Base-by-base conservation (phyloP, 495 filamentous ascomycete species). In the Penicillium cataractarum region DNA sequence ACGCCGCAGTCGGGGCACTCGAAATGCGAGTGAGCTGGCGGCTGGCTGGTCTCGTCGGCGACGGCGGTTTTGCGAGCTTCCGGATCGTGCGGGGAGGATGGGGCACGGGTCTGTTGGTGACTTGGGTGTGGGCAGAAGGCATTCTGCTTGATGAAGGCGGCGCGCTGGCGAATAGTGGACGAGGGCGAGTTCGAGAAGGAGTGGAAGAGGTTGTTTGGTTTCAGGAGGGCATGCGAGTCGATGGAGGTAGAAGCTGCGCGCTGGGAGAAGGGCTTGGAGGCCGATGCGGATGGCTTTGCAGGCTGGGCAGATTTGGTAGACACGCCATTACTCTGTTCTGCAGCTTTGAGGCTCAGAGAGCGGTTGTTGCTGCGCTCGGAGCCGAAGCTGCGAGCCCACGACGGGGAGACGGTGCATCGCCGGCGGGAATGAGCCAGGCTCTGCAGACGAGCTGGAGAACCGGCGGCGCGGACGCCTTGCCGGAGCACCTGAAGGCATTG, bases 1-100 rank as follows among this genome's bases (percentile, higher is more conserved):
- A 98, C 88, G 21, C 95, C 95, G 67, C 95, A 99, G 77, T 98
- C 95, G 10, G 93, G 92, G 67, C 95, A 99, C 77, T 97, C 96
- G 73, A 94, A 96, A 57, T 88, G 83, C 61, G 97, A 90, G 75
- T 95, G 92, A 9, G 84, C 84, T 4, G 93, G 89, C 3, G 91
- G 82, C 40, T 82, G 68, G 49, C 58, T 77, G n/a, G 80, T 76
- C n/a, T 65, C 71, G 35, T 75, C 65, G 29, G 70, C 70, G 35
- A 73, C 64, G 27, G 70, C 53, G 31, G 67, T 65, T 66, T 86
- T 85, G 59, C 83, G 78, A 44, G 78, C 75, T 75, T 89, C 87
- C 12, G 86, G 82, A 60, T 90, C 87, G 56, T 84, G 77, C 4
- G 88, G 86, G 6, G 80, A 84, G 56, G 76, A 76, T 4, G 88